phyloP scores from a whole-genome alignment of 331 rosid species.

The Telfairia occidentalis region DNA sequence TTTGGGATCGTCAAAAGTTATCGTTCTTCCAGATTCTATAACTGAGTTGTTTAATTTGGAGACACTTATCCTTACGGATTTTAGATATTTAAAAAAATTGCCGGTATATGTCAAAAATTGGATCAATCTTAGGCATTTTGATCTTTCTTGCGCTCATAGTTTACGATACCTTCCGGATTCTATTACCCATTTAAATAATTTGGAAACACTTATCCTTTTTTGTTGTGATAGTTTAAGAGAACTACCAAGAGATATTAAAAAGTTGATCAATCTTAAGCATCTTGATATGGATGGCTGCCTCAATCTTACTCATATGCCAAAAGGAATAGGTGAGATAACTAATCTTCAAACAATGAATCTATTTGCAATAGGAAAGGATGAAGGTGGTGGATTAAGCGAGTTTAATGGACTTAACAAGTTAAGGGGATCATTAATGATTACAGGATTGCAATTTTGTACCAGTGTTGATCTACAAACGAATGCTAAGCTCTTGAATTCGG shows the following conservation, averaged over 20 bases:
- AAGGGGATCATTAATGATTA: not conserved
- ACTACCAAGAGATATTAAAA: not conserved
- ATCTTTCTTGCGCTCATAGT: not conserved
- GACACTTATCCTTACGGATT: fast-evolving
- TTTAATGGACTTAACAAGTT: not conserved
- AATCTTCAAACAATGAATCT: not conserved
- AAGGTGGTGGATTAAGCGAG: not conserved
- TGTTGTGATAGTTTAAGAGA: not conserved
- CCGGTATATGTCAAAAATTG: not conserved
- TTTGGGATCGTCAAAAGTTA: no score
- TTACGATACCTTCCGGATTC: not conserved
- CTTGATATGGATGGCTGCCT: fast-evolving
- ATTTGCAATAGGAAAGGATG: not conserved
- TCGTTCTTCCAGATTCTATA: not conserved
- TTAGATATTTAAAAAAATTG: fast-evolving
- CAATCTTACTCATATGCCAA: not conserved
- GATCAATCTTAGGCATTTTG: not conserved
- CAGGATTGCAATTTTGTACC: not conserved
- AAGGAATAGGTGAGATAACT: not conserved
- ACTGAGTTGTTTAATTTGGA: not conserved
- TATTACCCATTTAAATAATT: not conserved
- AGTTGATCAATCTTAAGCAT: not conserved
- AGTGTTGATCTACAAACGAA: not conserved
- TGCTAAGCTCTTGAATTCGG: not conserved
- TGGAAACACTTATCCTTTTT: not conserved